Evolutionary conservation across 495 filamentous ascomycete species (phyloP).

Genomic region (Tuber aestivum): DNA sequence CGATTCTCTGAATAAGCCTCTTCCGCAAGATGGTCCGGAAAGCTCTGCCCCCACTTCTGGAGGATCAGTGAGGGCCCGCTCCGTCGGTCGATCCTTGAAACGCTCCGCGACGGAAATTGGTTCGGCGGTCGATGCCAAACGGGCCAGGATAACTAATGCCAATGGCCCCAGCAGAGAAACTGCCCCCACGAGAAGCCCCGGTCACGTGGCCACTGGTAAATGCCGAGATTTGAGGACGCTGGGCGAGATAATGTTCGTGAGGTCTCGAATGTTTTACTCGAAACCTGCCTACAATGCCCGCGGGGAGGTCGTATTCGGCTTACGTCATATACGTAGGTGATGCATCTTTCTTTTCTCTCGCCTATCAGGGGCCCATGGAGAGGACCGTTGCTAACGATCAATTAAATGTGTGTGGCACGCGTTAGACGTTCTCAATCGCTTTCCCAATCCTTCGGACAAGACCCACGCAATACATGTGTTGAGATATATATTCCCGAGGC

Average conservation of each 20-base stretch:
- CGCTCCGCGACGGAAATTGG: constrained; percentile 40
- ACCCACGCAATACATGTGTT: constrained; percentile 64
- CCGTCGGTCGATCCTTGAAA: constrained; percentile 40
- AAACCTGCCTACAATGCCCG: constrained; percentile 61
- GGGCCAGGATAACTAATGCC: constrained; percentile 23
- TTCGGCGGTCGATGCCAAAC: constrained; percentile 15
- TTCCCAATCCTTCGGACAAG: constrained; percentile 49
- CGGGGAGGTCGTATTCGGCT: constrained; percentile 63
- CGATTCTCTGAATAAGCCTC: constrained; percentile 36
- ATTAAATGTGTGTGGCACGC: constrained; percentile 11
- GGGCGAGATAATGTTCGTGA: constrained; percentile 67
- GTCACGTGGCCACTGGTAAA: constrained; percentile 21
- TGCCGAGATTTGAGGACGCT: constrained; percentile 41
- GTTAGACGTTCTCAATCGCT: constrained; percentile 80
- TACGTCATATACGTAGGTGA: constrained; percentile 74
- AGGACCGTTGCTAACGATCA: constrained; percentile 8
- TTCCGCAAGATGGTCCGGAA: background rate
- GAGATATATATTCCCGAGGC: constrained; percentile 89
- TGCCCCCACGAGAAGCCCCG: background rate
- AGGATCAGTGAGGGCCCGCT: constrained; percentile 30
- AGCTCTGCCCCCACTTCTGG: constrained; percentile 21
- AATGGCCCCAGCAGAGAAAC: constrained; percentile 7
- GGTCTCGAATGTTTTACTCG: constrained; percentile 82
- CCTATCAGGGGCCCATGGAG: constrained; percentile 6
- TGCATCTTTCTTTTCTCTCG: constrained; percentile 7